Percentiles rank a stretch among this genome's conserved stretches.
Conservation (phyloP, 306 rosid genomes). For the Prunus padus region DNA sequence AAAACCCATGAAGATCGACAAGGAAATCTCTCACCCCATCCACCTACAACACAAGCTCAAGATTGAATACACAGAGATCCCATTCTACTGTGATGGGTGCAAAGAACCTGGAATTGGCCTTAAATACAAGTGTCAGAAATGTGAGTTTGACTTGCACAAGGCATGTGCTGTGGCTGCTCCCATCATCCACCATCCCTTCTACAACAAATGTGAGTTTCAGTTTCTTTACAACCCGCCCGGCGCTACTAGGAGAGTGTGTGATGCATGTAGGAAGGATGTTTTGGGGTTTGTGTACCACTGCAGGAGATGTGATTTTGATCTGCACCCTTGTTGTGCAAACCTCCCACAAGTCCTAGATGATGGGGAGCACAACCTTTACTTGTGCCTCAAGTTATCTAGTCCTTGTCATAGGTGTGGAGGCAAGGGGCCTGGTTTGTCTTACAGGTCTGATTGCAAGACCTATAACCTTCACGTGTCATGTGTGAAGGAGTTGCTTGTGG, state of each 20-base stretch:
- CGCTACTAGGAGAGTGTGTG: slow-evolving; percentile 34
- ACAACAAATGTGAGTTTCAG: slow-evolving; percentile 44
- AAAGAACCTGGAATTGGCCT: slow-evolving; percentile 58
- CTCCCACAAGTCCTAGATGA: slow-evolving; percentile 54
- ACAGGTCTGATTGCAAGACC: slow-evolving; percentile 42
- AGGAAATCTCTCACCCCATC: slow-evolving; percentile 43
- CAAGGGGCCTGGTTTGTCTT: slow-evolving; percentile 50
- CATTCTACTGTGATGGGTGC: slow-evolving; percentile 60
- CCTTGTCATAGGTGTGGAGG: slow-evolving; percentile 50
- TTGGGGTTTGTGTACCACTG: slow-evolving; percentile 54
- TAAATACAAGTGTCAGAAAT: slow-evolving; percentile 46
- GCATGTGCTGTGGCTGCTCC: slow-evolving; percentile 39
- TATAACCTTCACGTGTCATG: slow-evolving; percentile 54
- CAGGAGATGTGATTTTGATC: slow-evolving; percentile 48
- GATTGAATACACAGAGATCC: slow-evolving; percentile 47
- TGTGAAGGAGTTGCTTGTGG: slow-evolving; percentile 55
- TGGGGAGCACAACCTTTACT: slow-evolving; percentile 38
- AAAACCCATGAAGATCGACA: slow-evolving; percentile 33
- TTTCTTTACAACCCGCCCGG: slow-evolving; percentile 38
- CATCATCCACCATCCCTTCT: slow-evolving; percentile 37
- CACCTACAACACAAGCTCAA: slow-evolving; percentile 48
- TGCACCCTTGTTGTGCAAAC: slow-evolving; percentile 58
- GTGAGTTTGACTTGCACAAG: slow-evolving; percentile 49
- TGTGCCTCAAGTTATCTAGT: slow-evolving; percentile 38
- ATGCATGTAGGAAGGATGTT: slow-evolving; percentile 44